Base-by-base conservation (phyloP, 2,329 filamentous ascomycete species). In the Byssothecium circinans region DNA sequence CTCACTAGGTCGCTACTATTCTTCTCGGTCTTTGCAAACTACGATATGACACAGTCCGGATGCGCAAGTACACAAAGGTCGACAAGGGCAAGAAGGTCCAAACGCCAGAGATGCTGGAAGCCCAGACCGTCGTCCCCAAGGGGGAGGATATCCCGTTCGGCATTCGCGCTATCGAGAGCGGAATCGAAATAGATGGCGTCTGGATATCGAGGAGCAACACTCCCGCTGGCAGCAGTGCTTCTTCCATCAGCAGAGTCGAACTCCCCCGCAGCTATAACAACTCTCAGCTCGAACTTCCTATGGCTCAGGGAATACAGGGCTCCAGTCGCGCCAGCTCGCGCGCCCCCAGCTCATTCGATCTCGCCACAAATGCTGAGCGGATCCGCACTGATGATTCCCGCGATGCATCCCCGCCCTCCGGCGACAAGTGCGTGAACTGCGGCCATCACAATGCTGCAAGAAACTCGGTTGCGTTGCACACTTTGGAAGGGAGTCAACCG, bases 151-250 rank as follows among this genome's bases (percentile, higher is more conserved):
- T 95, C 29, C 91, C 90, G 0, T 96, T 96, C 62, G 91, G 92
- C 17, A 83, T 94, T 43, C 84, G 88, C 58, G 91, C 91, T 6
- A 82, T 96, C 38, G 86, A 96, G 67, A 87, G 82, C 57, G 91
- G 91, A 5, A 78, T 95, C 35, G 82, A 92, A 65, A 82, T 95
- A 7, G 89, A 95, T 54, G 91, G 90, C 3, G 91, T 96, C 41
- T 79, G 75, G 74, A 75, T 77, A 30, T 78, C 76, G 14, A 62
- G 68, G 47, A 65, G 60, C 39, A 78, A 77, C 57, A 77, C 75
- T 8, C 69, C 69, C 4, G 65, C 65, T 23, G 61, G 58, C 46
- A 71, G 69, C 56, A 69, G 68, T 40, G 61, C 64, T 19, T 65
- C 64, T 8, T 70, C 68, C 12, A 58, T 69, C 23, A 67, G 53